phyloP scores from a whole-genome alignment of 805 yeast genomes.

The Candida golubevii region DNA sequence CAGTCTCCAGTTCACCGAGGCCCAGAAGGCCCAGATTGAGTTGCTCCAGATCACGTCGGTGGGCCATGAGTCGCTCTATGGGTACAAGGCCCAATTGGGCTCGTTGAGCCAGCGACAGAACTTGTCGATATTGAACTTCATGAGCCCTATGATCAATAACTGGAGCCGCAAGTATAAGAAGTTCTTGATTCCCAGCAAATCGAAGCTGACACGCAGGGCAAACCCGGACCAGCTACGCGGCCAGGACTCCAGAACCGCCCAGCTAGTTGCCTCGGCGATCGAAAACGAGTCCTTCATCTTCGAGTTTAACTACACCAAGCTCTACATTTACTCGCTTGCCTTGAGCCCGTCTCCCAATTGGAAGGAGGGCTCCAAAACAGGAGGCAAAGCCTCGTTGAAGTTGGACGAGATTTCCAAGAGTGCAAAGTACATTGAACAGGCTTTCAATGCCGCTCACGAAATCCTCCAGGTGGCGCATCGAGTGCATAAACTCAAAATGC shows the following conservation, averaged over 20 bases:
- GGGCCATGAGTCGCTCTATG: conserved; percentile 81
- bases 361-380: conserved; percentile 6
- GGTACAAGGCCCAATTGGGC: conserved; percentile 53
- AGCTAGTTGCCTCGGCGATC: conserved; percentile 40
- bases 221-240: conserved; percentile 24
- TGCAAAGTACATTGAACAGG: conserved; percentile 74
- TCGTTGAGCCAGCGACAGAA: conserved; percentile 57
- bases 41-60: conserved; percentile 71
- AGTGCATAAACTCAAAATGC: conserved; percentile 57
- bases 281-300: conserved; percentile 71
- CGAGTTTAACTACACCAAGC: conserved; percentile 79
- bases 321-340: conserved; percentile 82
- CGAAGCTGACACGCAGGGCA: conserved; percentile 33
- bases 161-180: conserved; percentile 69
- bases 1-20: conserved; percentile 48
- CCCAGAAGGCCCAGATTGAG: conserved; percentile 77
- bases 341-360: conserved; percentile 41
- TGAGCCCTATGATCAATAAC: conserved; percentile 70
- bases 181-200: conserved; percentile 47
- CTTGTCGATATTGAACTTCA: conserved; percentile 63
- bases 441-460: conserved; percentile 80
- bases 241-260: conserved; percentile 32
- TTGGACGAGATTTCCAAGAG: conserved; percentile 68
- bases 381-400: conserved; percentile 33
- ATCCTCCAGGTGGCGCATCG: conserved; percentile 66